Base-by-base conservation (phyloP, 495 filamentous ascomycete species). In the Aspergillus affinis region DNA sequence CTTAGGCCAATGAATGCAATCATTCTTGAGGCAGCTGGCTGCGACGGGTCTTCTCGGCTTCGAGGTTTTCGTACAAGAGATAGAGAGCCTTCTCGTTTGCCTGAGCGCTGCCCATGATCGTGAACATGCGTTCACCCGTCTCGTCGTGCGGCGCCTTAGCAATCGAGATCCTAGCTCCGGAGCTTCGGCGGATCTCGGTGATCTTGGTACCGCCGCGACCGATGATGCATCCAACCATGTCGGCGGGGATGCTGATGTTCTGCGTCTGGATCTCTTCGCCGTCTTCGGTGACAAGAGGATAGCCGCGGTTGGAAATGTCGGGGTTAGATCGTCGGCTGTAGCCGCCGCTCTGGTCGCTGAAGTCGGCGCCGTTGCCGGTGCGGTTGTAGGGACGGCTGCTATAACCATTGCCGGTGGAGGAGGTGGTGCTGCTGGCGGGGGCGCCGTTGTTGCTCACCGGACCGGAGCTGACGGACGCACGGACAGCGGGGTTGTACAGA, bases 161-260 rank as follows among this genome's bases (percentile, higher is more conserved):
- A 72, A 98, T 98, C 59, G 92, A 97, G 78, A 98, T 98, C 63
- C 92, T 88, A 56, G 94, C 94, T 56, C 93, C 93, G 62, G 94
- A 98, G 57, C 86, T 92, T 77, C 95, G 92, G 68, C 94, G 88
- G 66, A 98, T 98, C 76, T 98, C 94, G 69, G 90, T 95, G 69
- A 98, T 98, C 84, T 98, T 98, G 80, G 82, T 90, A 56, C 94
- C 94, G 48, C 79, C 90, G 56, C 92, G 88, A 59, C 94, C 94
- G 72, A 98, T 98, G 78, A 98, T 98, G 78, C 94, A 98, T 57
- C 94, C 94, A 75, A 98, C 94, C 94, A 98, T 98, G 77, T 98
- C 94, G 21, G 94, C 89, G 30, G 94, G 94, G 67, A 98, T 98
- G 77, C 92, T 96, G 80, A 98, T 98, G 76, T 98, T 98, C 69